phyloP scores from a whole-genome alignment of 2,329 filamentous ascomycete species.

The Verticillium longisporum region DNA sequence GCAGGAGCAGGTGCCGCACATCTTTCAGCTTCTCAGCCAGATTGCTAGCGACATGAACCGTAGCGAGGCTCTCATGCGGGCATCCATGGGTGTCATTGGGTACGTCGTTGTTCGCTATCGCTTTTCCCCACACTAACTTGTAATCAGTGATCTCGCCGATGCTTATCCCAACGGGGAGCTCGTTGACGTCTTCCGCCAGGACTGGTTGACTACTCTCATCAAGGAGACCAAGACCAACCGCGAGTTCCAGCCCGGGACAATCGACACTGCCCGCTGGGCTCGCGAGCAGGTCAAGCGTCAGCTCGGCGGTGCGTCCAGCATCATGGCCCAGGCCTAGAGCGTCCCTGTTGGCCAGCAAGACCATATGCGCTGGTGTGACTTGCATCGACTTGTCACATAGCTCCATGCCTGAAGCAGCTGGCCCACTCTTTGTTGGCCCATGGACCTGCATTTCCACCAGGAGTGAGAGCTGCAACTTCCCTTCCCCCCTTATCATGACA shows the following conservation, averaged over 20 bases:
- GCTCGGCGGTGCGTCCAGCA: conserved; percentile 44
- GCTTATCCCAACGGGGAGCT: conserved; percentile 89
- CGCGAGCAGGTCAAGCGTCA: conserved; percentile 97
- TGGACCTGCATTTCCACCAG: conserved; percentile 6
- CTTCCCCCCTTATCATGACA: conserved; percentile 7
- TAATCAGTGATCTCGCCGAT: conserved; percentile 80
- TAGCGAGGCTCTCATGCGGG: conserved; percentile 84
- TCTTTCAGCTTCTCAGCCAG: conserved; percentile 79
- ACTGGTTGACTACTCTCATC: conserved; percentile 85
- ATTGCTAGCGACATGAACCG: conserved; percentile 80
- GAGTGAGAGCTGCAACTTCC: conserved; percentile 5
- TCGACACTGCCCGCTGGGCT: conserved; percentile 94
- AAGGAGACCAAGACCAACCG: conserved; percentile 87
- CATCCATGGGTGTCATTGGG: conserved; percentile 97
- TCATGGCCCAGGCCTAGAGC: conserved; percentile 42
- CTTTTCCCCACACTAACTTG: conserved; percentile 2
- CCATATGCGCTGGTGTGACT: background rate
- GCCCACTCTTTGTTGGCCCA: conserved; percentile 3
- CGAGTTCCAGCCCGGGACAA: conserved; percentile 77
- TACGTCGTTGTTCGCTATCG: conserved; percentile 36
- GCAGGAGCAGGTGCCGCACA: conserved; percentile 71
- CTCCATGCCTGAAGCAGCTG: conserved; percentile 10
- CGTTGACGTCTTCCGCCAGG: conserved; percentile 74
- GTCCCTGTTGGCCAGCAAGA: conserved; percentile 14
- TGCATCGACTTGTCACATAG: conserved; percentile 1